Conservation (phyloP, 2,329 filamentous ascomycete genomes). For the Emergomyces africanus region DNA sequence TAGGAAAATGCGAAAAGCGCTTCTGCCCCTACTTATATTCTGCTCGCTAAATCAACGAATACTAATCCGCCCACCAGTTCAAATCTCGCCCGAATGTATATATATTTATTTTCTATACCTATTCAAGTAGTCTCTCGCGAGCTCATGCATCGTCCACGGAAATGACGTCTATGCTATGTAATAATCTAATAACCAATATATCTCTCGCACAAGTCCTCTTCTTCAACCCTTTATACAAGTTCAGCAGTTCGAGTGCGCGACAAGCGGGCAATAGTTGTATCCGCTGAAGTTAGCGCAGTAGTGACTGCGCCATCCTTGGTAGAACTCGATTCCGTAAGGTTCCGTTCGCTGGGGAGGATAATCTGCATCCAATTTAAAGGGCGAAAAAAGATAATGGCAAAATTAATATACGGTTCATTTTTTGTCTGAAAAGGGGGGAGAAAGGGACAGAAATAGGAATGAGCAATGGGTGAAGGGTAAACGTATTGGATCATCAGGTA, state of each 20-base stretch:
- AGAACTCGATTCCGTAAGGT: background rate
- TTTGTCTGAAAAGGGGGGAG: background rate
- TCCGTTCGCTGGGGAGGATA: constrained; percentile 1
- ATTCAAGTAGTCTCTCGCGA: background rate
- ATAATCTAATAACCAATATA: background rate
- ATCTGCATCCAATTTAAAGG: background rate
- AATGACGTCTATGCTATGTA: background rate
- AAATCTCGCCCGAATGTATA: background rate
- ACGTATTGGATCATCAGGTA: background rate
- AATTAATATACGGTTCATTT: background rate
- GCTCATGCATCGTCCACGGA: background rate
- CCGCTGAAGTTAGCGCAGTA: background rate
- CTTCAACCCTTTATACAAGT: background rate
- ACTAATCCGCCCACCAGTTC: background rate
- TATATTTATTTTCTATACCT: background rate
- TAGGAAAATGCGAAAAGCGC: background rate
- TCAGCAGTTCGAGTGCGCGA: background rate
- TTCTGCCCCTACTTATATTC: background rate
- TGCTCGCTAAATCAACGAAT: background rate
- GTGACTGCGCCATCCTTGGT: background rate
- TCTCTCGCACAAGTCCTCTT: background rate
- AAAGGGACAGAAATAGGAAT: too few species aligned
- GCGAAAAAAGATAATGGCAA: background rate
- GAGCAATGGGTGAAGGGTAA: background rate
- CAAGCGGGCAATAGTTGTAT: background rate